These are phyloP conservation scores for Metschnikowia matae DNA, from an alignment of 805 yeast genomes.

Conservation along the genomic window DNA sequence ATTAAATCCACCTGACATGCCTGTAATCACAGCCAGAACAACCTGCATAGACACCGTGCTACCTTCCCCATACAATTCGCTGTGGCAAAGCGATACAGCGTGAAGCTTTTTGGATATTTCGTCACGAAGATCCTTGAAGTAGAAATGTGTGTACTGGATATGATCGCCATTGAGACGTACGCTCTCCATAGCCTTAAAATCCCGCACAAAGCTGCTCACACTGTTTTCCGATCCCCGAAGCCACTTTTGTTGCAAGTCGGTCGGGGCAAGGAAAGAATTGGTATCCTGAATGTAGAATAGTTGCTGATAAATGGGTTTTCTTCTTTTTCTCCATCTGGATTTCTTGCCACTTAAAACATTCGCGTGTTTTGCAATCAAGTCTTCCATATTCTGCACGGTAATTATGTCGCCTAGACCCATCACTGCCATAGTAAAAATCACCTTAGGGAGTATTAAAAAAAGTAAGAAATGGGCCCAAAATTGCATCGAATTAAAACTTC, in stretches of 20 bases:
- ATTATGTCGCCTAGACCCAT: background rate
- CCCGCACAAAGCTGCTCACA: background rate
- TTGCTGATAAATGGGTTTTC: background rate
- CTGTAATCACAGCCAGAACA: background rate
- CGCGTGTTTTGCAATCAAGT: background rate
- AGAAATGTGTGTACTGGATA: conserved; percentile 6
- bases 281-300: background rate
- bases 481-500: background rate
- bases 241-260: conserved; percentile 3
- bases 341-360: background rate
- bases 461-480: background rate
- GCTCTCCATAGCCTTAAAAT: background rate
- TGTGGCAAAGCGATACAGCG: conserved; percentile 16
- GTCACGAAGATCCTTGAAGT: conserved; percentile 5
- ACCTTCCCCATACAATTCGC: conserved; percentile 16
- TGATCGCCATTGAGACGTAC: background rate
- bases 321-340: background rate
- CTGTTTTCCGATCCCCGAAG: background rate
- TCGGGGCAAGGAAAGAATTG: background rate
- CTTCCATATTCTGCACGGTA: conserved; percentile 1
- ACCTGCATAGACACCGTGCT: conserved; percentile 12
- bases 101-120: background rate
- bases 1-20: conserved; percentile 7
- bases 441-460: background rate
- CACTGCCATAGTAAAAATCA: background rate